Evolutionary conservation across 495 filamentous ascomycete genomes (phyloP).

Genomic region (Podospora anserina): DNA sequence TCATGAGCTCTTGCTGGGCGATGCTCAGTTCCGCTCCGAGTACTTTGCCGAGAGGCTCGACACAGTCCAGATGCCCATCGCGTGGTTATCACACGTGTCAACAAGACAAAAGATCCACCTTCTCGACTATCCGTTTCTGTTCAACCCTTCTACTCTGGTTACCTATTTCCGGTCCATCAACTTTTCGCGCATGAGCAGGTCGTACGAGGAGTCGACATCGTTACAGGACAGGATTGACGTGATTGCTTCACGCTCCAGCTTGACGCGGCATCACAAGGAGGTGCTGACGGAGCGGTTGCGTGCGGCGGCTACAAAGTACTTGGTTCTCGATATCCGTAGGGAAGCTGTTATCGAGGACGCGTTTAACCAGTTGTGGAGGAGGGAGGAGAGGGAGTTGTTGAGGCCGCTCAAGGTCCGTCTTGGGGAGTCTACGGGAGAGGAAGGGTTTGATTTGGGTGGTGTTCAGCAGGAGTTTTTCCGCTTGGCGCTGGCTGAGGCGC

Average conservation of each 20-base stretch:
- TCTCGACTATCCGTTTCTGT: constrained; percentile 77
- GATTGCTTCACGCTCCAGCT: constrained; percentile 51
- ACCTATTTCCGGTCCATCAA: constrained; percentile 90
- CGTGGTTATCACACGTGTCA: constrained; percentile 60
- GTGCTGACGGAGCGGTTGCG: constrained; percentile 60
- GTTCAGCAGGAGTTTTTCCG: constrained; percentile 96
- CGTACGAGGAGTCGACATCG: constrained; percentile 66
- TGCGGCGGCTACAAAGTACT: constrained; percentile 63
- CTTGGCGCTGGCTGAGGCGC: constrained; percentile 68
- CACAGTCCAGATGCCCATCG: constrained; percentile 66
- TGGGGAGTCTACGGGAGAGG: constrained; percentile 74
- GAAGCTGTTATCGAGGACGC: constrained; percentile 70
- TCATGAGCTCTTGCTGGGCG: constrained; percentile 58
- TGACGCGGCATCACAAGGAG: constrained; percentile 44
- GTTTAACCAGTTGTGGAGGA: constrained; percentile 82
- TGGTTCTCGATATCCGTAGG: constrained; percentile 73
- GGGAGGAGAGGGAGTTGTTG: constrained; percentile 76
- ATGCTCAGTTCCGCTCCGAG: constrained; percentile 68
- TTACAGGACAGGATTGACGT: constrained; percentile 58
- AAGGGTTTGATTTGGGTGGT: constrained; percentile 88
- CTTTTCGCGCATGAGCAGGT: constrained; percentile 72
- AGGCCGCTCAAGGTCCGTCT: constrained; percentile 85
- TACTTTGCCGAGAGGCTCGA: constrained; percentile 78
- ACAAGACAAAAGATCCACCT: constrained; percentile 69
- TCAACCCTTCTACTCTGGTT: constrained; percentile 66